These are phyloP conservation scores for Citrus australasica DNA, from an alignment of 345 rosid species.

Conservation along the genomic window DNA sequence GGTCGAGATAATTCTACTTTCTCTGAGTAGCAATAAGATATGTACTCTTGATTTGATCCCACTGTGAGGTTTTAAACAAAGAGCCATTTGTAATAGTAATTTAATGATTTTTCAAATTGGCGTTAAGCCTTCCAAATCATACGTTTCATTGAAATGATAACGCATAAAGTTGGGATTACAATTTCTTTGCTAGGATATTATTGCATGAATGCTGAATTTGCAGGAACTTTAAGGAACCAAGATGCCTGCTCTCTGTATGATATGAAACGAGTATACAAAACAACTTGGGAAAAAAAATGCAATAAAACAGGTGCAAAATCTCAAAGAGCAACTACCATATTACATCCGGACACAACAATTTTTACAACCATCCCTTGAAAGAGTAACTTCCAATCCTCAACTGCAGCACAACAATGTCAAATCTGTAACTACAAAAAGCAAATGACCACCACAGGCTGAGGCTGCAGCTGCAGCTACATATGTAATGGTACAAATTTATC, in stretches of 20 bases:
- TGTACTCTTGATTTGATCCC: not conserved
- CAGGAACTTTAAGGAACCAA: not conserved
- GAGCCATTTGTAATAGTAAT: not conserved
- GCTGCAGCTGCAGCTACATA: not conserved
- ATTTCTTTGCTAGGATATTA: not conserved
- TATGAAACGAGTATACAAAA: not conserved
- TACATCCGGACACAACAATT: not conserved
- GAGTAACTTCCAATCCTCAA: slow-evolving; percentile 14
- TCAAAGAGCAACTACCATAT: not conserved
- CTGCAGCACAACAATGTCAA: not conserved
- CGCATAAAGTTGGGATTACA: not conserved
- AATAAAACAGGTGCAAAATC: not conserved
- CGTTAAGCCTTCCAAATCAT: slow-evolving; percentile 3
- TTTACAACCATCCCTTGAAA: slow-evolving; percentile 17
- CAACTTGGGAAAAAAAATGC: not conserved
- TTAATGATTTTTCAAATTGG: slow-evolving; percentile 9
- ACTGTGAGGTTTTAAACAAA: not conserved
- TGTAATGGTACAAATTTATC: not conserved
- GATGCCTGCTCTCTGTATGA: not conserved
- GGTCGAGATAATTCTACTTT: not conserved
- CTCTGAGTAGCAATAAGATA: not conserved
- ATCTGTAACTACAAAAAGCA: not conserved
- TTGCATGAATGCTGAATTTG: not conserved
- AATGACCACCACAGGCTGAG: not conserved
- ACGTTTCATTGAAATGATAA: not conserved